A percentile compares a stretch with the other conserved stretches of the same genome.
phyloP scores from a whole-genome alignment of 202 grass and related monocot species.

The Brachypodium distachyon region DNA sequence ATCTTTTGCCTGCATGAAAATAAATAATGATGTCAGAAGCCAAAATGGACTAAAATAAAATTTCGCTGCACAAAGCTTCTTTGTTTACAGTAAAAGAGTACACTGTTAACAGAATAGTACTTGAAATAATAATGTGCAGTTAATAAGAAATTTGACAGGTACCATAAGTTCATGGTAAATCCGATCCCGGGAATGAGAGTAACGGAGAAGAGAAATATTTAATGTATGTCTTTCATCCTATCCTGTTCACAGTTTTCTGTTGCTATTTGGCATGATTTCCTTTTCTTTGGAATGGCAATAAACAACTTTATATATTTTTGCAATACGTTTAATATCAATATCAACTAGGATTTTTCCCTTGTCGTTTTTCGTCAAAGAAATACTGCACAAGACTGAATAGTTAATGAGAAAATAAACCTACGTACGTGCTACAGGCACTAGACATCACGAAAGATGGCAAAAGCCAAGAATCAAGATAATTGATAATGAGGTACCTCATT shows the following conservation, averaged over 20 bases:
- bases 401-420: neutral
- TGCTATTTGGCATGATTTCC: slow-evolving; percentile 9
- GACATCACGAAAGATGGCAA: neutral
- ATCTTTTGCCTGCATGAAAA: slow-evolving; percentile 69
- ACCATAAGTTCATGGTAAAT: neutral
- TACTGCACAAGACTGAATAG: neutral
- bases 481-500: slow-evolving; percentile 59
- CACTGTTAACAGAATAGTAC: neutral
- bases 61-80: neutral
- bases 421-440: neutral
- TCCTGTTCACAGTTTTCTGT: neutral
- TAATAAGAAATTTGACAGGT: neutral
- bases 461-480: neutral
- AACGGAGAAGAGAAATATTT: neutral
- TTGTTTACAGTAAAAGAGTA: neutral
- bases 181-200: neutral
- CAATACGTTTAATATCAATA: neutral
- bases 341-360: neutral
- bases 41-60: neutral
- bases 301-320: neutral
- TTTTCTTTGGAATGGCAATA: neutral
- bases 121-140: neutral
- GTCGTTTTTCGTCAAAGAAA: neutral
- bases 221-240: neutral
- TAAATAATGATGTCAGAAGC: neutral